These are phyloP conservation scores for Pseudogymnoascus sp. DNA, from an alignment of 2,329 filamentous ascomycete species.

Conservation along the genomic window DNA sequence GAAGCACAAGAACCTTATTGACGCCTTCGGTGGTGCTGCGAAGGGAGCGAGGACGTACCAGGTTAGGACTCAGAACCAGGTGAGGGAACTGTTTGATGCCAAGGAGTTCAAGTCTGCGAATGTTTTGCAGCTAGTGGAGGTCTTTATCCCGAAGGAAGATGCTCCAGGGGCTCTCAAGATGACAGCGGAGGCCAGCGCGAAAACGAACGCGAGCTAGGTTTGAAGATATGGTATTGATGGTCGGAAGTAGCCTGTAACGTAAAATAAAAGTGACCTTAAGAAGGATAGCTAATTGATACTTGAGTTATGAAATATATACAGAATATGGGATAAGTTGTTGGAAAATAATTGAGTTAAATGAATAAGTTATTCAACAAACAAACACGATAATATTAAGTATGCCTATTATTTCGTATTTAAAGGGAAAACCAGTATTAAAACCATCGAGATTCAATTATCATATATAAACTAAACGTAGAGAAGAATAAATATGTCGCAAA, in stretches of 20 bases:
- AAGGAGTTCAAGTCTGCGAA: slow-evolving; percentile 50
- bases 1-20: slow-evolving; percentile 61
- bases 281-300: neutral
- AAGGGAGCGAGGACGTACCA: slow-evolving; percentile 53
- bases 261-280: neutral
- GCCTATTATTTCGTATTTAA: neutral
- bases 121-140: slow-evolving; percentile 63
- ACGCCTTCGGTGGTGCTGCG: slow-evolving; percentile 55
- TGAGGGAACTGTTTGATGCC: slow-evolving; percentile 57
- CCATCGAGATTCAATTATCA: neutral
- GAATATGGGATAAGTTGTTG: neutral
- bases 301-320: neutral
- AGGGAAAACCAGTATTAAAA: neutral
- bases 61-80: slow-evolving; percentile 59
- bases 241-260: neutral
- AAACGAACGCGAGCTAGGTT: slow-evolving; percentile 46
- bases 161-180: slow-evolving; percentile 61
- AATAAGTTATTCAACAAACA: neutral
- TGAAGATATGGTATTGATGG: slow-evolving; percentile 8
- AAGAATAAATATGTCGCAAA: neutral
- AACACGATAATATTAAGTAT: neutral
- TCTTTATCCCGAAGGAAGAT: slow-evolving; percentile 73
- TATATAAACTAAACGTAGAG: neutral
- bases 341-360: neutral
- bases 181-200: slow-evolving; percentile 63